phyloP scores from a whole-genome alignment of 2,329 filamentous ascomycete genomes.

The Podosphaera fusca region DNA sequence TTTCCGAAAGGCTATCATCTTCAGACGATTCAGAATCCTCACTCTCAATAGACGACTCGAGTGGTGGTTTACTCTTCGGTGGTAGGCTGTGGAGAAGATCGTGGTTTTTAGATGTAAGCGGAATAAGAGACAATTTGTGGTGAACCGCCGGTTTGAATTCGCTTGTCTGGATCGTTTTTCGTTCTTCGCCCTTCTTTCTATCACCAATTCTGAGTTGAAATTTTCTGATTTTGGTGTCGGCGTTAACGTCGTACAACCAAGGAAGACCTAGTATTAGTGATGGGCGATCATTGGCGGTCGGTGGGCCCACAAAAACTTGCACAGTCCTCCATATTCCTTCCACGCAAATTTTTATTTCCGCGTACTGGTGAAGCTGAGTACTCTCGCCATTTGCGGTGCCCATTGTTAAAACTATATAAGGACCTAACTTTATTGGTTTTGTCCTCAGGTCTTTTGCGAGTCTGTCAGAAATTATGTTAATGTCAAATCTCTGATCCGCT shows the following conservation, averaged over 20 bases:
- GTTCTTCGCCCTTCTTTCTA: neutral
- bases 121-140: neutral
- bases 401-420: neutral
- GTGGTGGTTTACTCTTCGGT: neutral
- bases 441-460: neutral
- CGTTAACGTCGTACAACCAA: neutral
- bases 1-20: too few species aligned
- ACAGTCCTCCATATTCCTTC: too few species aligned
- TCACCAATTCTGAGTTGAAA: neutral
- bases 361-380: too few species aligned
- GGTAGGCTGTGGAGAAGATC: too few species aligned
- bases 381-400: too few species aligned
- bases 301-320: neutral
- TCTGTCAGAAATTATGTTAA: neutral
- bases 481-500: neutral
- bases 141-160: neutral
- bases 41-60: neutral
- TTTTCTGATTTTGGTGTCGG: neutral
- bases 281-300: neutral
- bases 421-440: neutral
- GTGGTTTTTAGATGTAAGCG: too few species aligned
- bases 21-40: neutral
- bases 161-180: neutral
- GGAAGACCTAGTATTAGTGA: neutral
- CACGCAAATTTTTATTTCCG: too few species aligned